Evolutionary conservation across 2,329 filamentous ascomycete genomes (phyloP), one percentile per base, ranked within the genome.

Genomic region (Chaetothyriales sp.): DNA sequence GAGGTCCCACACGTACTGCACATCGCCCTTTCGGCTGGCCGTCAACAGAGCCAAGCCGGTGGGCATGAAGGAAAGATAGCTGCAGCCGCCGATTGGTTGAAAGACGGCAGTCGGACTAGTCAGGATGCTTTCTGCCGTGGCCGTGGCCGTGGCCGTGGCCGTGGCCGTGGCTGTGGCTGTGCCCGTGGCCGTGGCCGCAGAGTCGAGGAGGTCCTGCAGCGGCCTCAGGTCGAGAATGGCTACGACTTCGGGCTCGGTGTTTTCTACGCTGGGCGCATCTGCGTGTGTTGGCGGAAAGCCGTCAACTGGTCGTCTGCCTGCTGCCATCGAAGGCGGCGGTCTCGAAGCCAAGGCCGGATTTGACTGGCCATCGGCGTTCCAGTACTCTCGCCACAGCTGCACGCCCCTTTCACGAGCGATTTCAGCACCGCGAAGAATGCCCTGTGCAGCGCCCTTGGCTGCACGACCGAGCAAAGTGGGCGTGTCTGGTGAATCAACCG

Each of bases 1-100:
- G 22, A 75, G 60, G 61, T 74, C 70, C 72, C 72, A 75, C 9
- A 75, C 65, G 60, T 73, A 71, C 56, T 74, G 71, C 4, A 74
- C 67, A 53, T 74, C 72, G 1, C 72, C 72, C 49, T 74, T 74
- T 51, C 67, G 68, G 54, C 69, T 74, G 18, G 70, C 70, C 0
- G 71, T 74, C 50, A 75, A 61, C 2, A 75, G 58, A 64, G 70
- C 67, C 5, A 74, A 62, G 7, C 71, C 72, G 49, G 65, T 73
- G 1, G 72, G 72, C 8, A 69, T 69, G 40, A 75, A 70, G 1
- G 72, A 74, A 29, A 74, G 63, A 50, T 72, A 73, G 56, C 72
- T 74, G 57, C 72, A 74, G 22, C 72, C 72, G 56, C 71, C 67
- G 8, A 71, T 71, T 15, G 70, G 67, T 50, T 72, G 70, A 52